These are phyloP conservation scores for Chrysosporium queenslandicum DNA, from an alignment of 2,329 filamentous ascomycete species.

Conservation along the genomic window DNA sequence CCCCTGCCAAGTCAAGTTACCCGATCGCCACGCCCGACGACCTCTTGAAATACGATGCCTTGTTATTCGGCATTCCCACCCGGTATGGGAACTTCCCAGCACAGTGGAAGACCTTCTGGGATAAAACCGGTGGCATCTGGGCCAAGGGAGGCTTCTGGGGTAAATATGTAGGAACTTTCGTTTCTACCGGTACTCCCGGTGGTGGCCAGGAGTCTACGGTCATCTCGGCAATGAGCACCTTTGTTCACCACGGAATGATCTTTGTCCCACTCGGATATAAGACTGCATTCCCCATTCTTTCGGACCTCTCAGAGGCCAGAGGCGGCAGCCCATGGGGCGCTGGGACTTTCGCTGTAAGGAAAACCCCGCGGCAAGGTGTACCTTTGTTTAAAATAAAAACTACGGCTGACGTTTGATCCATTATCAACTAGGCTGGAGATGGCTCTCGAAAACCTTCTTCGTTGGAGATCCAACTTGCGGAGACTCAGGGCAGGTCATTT, in stretches of 20 bases:
- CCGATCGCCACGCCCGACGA: slow-evolving; percentile 51
- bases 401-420: too few relatives aligned
- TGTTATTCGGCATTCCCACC: slow-evolving; percentile 91
- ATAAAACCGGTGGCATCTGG: slow-evolving; percentile 83
- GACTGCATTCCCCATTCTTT: slow-evolving; percentile 59
- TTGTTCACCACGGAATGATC: slow-evolving; percentile 88
- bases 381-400: too few relatives aligned
- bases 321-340: slow-evolving; percentile 90
- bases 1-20: slow-evolving; percentile 62
- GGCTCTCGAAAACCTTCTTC: slow-evolving; percentile 71
- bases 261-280: slow-evolving; percentile 94
- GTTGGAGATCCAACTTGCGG: slow-evolving; percentile 69
- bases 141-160: slow-evolving; percentile 63
- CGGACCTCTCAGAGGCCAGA: slow-evolving; percentile 67
- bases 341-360: slow-evolving; percentile 67
- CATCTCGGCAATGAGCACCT: slow-evolving; percentile 69
- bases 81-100: slow-evolving; percentile 94
- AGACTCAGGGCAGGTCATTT: slow-evolving; percentile 74
- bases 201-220: slow-evolving; percentile 90
- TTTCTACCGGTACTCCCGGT: slow-evolving; percentile 72
- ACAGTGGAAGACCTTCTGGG: slow-evolving; percentile 83
- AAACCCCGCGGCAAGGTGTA: neutral
- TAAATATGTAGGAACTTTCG: slow-evolving; percentile 85
- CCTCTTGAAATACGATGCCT: slow-evolving; percentile 70
- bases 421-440: slow-evolving; percentile 54